These are phyloP conservation scores for Amanita inopinata DNA, from an alignment of 768 basidiomycete genomes.

Conservation along the genomic window DNA sequence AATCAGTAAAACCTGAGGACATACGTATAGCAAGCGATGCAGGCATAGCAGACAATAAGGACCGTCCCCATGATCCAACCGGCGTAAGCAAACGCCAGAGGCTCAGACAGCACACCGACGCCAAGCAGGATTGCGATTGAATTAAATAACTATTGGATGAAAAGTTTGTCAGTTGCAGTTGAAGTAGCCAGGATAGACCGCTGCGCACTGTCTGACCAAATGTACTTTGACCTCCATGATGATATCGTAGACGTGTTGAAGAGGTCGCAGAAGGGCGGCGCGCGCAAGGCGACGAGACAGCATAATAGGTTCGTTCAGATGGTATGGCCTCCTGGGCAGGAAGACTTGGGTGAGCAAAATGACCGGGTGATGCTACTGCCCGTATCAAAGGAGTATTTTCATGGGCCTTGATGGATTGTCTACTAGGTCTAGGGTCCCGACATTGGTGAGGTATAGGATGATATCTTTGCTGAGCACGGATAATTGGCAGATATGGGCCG, in stretches of 20 bases:
- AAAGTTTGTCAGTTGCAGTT: constrained; percentile 5
- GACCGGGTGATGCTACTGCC: neutral
- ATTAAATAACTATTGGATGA: constrained; percentile 63
- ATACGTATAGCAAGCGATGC: constrained; percentile 83
- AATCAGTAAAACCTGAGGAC: constrained; percentile 20
- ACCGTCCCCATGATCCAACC: constrained; percentile 79
- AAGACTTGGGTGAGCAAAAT: constrained; percentile 4
- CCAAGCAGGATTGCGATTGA: constrained; percentile 80
- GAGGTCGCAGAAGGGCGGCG: constrained; percentile 27
- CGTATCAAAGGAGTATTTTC: constrained; percentile 32
- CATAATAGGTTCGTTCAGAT: constrained; percentile 8
- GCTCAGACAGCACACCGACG: constrained; percentile 83
- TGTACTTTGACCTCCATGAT: constrained; percentile 50
- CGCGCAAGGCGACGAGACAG: constrained; percentile 13
- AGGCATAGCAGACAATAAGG: constrained; percentile 68
- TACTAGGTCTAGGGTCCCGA: neutral
- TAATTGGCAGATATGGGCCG: neutral
- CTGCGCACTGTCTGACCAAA: constrained; percentile 60
- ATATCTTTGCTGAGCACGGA: neutral
- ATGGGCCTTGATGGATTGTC: constrained; percentile 6
- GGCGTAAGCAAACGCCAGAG: constrained; percentile 83
- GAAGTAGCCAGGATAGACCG: neutral
- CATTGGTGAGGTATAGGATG: neutral
- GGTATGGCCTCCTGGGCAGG: constrained; percentile 8
- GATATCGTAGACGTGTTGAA: constrained; percentile 19